Conservation (phyloP, 2,329 filamentous ascomycete species). For the Fusarium nodosum region DNA sequence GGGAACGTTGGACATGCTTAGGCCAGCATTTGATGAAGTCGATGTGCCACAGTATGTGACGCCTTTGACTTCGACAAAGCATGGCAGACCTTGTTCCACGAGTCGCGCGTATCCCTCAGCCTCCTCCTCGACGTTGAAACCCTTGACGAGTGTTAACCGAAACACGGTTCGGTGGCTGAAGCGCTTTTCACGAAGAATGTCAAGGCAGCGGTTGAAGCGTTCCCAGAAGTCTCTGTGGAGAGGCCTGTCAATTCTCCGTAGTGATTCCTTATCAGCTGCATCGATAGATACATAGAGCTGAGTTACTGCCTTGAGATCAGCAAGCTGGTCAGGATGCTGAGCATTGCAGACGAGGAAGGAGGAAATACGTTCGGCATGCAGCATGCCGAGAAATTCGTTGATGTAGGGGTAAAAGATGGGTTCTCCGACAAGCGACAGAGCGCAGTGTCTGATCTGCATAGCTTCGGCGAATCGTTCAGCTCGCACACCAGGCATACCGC, state of each 20-base stretch:
- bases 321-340: constrained; percentile 93
- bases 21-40: constrained; percentile 83
- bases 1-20: constrained; percentile 97
- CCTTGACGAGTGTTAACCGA: constrained; percentile 94
- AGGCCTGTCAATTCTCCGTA: constrained; percentile 90
- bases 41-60: constrained; percentile 97
- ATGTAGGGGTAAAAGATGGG: constrained; percentile 99
- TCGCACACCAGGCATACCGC: constrained; percentile 90
- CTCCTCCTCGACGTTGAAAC: constrained; percentile 97
- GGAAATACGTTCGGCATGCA: constrained; percentile 89
- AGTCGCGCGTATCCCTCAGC: constrained; percentile 90
- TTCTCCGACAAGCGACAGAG: constrained; percentile 91
- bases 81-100: constrained; percentile 86
- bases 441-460: constrained; percentile 93
- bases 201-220: constrained; percentile 89
- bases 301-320: constrained; percentile 84
- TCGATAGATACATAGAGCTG: constrained; percentile 98
- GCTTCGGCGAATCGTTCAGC: constrained; percentile 94
- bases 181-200: constrained; percentile 86
- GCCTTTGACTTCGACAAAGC: constrained; percentile 95
- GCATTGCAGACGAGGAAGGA: constrained; percentile 98
- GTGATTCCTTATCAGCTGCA: constrained; percentile 87
- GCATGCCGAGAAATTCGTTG: constrained; percentile 87
- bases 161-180: constrained; percentile 93
- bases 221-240: constrained; percentile 98